Evolutionary conservation across 2,329 filamentous ascomycete species (phyloP).

Genomic region (Orbilia brochopaga): DNA sequence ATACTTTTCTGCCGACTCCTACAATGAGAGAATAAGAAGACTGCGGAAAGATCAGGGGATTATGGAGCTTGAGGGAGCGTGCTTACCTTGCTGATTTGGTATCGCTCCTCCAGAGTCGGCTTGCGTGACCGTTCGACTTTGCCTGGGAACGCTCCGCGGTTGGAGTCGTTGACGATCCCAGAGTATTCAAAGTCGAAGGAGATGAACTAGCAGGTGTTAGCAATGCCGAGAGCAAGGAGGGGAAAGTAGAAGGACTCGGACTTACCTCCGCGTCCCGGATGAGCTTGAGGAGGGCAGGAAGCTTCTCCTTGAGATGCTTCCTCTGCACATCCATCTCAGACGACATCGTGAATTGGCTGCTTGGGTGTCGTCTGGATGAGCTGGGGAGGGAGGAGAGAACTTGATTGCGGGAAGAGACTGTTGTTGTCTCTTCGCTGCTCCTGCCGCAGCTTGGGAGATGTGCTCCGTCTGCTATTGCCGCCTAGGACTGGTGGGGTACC

Average conservation of each 20-base stretch:
- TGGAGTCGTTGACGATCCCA: slow-evolving; percentile 48
- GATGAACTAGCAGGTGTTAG: slow-evolving; percentile 35
- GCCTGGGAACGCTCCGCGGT: slow-evolving; percentile 23
- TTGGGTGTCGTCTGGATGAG: slow-evolving; percentile 3
- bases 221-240: neutral
- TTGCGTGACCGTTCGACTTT: slow-evolving; percentile 39
- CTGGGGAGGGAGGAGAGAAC: neutral
- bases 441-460: neutral
- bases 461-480: neutral
- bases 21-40: neutral
- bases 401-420: neutral
- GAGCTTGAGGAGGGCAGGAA: slow-evolving; percentile 28
- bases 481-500: neutral
- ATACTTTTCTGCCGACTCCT: slow-evolving; percentile 52
- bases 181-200: slow-evolving; percentile 54
- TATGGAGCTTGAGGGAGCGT: neutral
- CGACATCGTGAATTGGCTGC: neutral
- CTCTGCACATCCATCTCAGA: slow-evolving; percentile 30
- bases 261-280: slow-evolving; percentile 35
- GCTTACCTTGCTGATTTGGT: slow-evolving; percentile 49
- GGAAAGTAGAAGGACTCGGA: neutral
- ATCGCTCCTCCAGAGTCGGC: slow-evolving; percentile 52
- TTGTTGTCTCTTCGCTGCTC: neutral
- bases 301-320: slow-evolving; percentile 13
- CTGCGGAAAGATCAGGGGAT: neutral